phyloP scores from a whole-genome alignment of 163 green algal species.

The Coccomyxa subellipsoidea region DNA sequence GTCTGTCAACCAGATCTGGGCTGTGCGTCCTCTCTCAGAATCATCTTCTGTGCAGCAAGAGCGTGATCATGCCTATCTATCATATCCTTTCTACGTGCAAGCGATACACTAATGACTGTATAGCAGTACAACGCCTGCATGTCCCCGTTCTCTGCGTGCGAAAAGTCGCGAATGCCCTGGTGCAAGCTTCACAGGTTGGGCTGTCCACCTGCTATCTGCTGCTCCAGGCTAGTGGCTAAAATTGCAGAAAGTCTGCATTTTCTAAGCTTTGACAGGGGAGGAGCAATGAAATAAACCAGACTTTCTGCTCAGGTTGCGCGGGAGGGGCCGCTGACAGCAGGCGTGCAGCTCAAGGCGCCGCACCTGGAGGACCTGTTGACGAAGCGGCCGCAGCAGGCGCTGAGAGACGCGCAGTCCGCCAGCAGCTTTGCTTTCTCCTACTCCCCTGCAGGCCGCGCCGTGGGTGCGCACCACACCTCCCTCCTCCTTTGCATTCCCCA shows the following conservation, averaged over 20 bases:
- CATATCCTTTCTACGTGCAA: no score
- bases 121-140: no score
- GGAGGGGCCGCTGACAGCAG: constrained; percentile 21
- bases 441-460: constrained; percentile 18
- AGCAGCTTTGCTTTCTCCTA: constrained; percentile 41
- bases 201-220: no score
- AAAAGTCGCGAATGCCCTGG: no score
- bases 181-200: no score
- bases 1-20: constrained; percentile 4
- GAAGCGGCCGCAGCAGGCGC: not conserved
- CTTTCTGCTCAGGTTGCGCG: constrained; percentile 22
- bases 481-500: not conserved
- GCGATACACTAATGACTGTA: no score
- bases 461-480: constrained; percentile 14
- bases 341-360: constrained; percentile 20
- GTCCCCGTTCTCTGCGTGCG: no score
- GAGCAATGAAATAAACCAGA: not conserved
- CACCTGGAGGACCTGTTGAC: not conserved
- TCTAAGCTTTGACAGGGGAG: not conserved
- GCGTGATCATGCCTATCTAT: no score
- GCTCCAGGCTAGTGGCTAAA: no score
- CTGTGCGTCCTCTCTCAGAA: constrained; percentile 8
- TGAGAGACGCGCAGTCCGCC: constrained; percentile 8
- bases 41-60: no score
- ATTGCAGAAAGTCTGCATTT: no score